Conservation (phyloP, 208 protist species). For the Crithidia bombi region DNA sequence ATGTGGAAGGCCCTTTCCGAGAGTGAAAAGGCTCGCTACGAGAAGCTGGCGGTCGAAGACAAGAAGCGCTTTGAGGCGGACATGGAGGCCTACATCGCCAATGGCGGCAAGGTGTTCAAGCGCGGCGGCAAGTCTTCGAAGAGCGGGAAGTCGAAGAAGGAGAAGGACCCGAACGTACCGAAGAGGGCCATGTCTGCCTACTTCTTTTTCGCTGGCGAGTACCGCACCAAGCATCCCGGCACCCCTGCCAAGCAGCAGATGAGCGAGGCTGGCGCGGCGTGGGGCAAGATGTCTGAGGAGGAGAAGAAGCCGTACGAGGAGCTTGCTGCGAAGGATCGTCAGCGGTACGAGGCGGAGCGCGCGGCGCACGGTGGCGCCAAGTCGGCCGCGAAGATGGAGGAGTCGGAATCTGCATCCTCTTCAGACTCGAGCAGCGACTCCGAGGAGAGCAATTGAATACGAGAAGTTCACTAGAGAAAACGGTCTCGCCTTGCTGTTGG, state of each 20-base stretch:
- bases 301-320: slow-evolving; percentile 83
- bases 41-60: slow-evolving; percentile 72
- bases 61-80: slow-evolving; percentile 82
- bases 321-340: slow-evolving; percentile 81
- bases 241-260: slow-evolving; percentile 66
- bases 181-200: slow-evolving; percentile 84
- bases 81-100: slow-evolving; percentile 72
- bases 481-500: neutral
- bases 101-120: slow-evolving; percentile 62
- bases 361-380: slow-evolving; percentile 31
- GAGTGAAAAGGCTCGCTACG: slow-evolving; percentile 74
- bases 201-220: slow-evolving; percentile 81
- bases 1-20: slow-evolving; percentile 71
- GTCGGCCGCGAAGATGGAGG: slow-evolving; percentile 15
- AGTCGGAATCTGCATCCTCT: slow-evolving; percentile 27
- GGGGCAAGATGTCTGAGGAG: slow-evolving; percentile 66
- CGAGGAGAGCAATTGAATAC: slow-evolving; percentile 26
- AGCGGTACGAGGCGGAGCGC: slow-evolving; percentile 78
- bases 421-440: slow-evolving; percentile 39
- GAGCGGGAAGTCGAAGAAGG: slow-evolving; percentile 60
- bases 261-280: slow-evolving; percentile 68
- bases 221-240: slow-evolving; percentile 63
- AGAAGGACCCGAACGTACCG: slow-evolving; percentile 85
- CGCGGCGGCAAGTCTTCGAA: slow-evolving; percentile 46
- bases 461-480: neutral